Evolutionary conservation across 208 protist genomes (phyloP).

Genomic region (Acanthamoeba sp.): DNA sequence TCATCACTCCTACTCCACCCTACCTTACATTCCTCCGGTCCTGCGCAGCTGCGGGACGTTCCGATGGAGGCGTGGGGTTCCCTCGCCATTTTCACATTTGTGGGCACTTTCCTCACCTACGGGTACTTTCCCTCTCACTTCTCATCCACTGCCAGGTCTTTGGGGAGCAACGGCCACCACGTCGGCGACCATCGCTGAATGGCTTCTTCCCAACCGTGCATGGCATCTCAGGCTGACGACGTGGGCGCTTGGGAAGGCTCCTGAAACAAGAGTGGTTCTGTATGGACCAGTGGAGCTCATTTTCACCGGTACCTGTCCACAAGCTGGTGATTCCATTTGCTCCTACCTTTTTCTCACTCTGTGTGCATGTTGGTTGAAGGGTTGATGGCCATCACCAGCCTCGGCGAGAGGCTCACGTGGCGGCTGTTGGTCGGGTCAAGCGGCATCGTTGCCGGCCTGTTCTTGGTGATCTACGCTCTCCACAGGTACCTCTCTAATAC

Average conservation of each 20-base stretch:
- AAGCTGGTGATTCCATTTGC: too few relatives aligned
- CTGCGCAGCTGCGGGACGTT: background rate
- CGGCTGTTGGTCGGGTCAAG: background rate
- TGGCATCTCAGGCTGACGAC: background rate
- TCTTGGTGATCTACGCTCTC: background rate
- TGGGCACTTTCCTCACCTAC: constrained; percentile 44
- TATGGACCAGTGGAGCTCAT: constrained; percentile 19
- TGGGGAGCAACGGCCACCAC: too few relatives aligned
- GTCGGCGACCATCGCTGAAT: background rate
- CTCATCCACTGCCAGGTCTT: background rate
- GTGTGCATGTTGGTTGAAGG: too few relatives aligned
- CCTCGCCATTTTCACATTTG: background rate
- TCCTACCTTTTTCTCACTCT: too few relatives aligned
- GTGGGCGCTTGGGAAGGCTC: background rate
- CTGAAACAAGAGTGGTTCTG: background rate
- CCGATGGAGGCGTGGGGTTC: background rate
- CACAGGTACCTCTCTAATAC: background rate
- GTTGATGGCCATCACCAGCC: too few relatives aligned
- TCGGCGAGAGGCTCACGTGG: background rate
- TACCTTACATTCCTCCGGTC: too few relatives aligned
- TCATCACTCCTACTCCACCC: too few relatives aligned
- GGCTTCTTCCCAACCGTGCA: background rate
- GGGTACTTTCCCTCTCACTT: too few relatives aligned
- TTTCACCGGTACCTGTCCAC: constrained; percentile 41
- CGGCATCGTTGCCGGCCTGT: background rate